phyloP scores from a whole-genome alignment of 108 stramenopile genomes.

The Aureococcus anophagefferens region DNA sequence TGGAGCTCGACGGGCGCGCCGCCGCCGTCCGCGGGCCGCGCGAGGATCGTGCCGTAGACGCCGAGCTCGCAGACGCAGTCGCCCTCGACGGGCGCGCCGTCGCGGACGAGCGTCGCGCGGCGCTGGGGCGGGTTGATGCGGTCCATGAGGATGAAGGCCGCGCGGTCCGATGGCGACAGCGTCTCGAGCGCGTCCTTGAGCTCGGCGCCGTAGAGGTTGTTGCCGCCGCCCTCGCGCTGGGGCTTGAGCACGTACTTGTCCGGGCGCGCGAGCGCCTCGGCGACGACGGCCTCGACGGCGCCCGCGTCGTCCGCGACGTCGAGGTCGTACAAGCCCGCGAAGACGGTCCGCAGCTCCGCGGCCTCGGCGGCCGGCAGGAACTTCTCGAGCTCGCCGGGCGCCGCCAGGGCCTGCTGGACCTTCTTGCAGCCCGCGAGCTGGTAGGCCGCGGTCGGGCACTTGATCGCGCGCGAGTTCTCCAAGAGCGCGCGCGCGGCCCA shows the following conservation, averaged over 20 bases:
- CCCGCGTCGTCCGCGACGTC: slow-evolving; percentile 54
- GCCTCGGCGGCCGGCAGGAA: slow-evolving; percentile 52
- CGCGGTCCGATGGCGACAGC: slow-evolving; percentile 11
- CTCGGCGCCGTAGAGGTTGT: slow-evolving; percentile 85
- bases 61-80: slow-evolving; percentile 41
- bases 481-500: slow-evolving; percentile 75
- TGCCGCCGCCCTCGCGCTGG: slow-evolving; percentile 97
- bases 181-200: slow-evolving; percentile 24
- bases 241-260: slow-evolving; percentile 87
- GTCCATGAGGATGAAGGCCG: slow-evolving; percentile 38
- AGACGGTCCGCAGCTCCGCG: slow-evolving; percentile 47
- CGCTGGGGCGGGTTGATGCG: slow-evolving; percentile 13
- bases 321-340: slow-evolving; percentile 68
- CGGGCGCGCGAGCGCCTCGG: slow-evolving; percentile 52
- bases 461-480: slow-evolving; percentile 71
- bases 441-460: slow-evolving; percentile 82
- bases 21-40: slow-evolving; percentile 6
- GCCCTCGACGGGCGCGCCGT: background rate
- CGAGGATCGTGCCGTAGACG: slow-evolving; percentile 34
- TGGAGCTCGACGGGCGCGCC: slow-evolving; percentile 29
- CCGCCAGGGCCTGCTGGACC: slow-evolving; percentile 88
- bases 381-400: slow-evolving; percentile 64
- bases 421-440: slow-evolving; percentile 96
- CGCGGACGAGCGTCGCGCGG: slow-evolving; percentile 14
- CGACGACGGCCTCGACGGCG: slow-evolving; percentile 54